phyloP scores from a whole-genome alignment of 2,329 filamentous ascomycete genomes.

The Colletotrichum australisinense region DNA sequence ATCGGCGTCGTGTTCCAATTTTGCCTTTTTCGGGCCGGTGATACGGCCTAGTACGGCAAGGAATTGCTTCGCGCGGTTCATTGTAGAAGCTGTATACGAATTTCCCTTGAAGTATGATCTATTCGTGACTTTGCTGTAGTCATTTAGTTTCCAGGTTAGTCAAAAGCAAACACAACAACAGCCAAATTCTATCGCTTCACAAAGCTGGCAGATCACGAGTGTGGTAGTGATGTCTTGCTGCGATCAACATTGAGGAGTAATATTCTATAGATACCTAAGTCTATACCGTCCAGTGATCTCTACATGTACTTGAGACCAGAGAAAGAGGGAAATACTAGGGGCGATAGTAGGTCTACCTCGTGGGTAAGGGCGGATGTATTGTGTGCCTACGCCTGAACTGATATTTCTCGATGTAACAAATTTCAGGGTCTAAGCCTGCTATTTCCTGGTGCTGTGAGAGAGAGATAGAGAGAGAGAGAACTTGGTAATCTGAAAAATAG shows the following conservation, averaged over 20 bases:
- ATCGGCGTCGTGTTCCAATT: not conserved
- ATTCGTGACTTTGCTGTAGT: not conserved
- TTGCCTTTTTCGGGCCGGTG: slow-evolving; percentile 8
- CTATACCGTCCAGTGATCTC: not conserved
- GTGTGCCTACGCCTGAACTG: slow-evolving; percentile 13
- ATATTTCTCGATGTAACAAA: not conserved
- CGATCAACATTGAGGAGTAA: not conserved
- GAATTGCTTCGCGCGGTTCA: not conserved
- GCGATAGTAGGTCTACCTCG: not conserved
- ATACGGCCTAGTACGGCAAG: not conserved
- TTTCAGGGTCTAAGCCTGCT: not conserved
- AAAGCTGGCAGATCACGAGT: not conserved
- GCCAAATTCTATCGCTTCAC: not conserved
- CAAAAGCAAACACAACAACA: not conserved
- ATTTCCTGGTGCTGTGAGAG: not conserved
- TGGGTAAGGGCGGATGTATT: not conserved
- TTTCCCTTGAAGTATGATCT: not conserved
- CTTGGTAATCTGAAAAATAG: not conserved
- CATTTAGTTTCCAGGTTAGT: rapidly evolving
- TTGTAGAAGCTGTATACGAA: not conserved
- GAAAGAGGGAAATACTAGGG: slow-evolving; percentile 3
- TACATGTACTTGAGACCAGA: not conserved
- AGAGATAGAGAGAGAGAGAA: not conserved
- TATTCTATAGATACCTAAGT: not conserved
- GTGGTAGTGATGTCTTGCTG: not conserved